Evolutionary conservation across 768 basidiomycete genomes (phyloP).

Genomic region (Hortiboletus campestris): DNA sequence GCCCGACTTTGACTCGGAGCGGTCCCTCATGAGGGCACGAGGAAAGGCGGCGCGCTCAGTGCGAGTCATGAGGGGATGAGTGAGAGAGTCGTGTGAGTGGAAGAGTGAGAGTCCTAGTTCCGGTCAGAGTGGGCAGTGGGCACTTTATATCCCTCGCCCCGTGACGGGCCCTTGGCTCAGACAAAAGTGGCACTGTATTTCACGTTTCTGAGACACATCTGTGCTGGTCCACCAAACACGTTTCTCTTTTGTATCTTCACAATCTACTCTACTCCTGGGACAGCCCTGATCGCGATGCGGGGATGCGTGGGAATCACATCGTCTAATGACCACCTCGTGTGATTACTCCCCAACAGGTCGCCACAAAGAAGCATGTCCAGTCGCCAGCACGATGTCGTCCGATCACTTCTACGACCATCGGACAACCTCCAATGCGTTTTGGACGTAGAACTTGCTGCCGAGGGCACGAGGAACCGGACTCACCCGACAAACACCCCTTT

Average conservation of each 20-base stretch:
- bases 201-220: background rate
- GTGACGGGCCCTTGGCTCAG: background rate
- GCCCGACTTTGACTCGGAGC: constrained; percentile 76
- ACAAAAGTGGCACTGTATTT: background rate
- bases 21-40: constrained; percentile 71
- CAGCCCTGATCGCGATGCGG: constrained; percentile 13
- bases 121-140: background rate
- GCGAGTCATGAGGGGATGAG: constrained; percentile 61
- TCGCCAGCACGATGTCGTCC: constrained; percentile 13
- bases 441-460: constrained; percentile 32
- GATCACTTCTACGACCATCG: constrained; percentile 36
- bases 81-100: background rate
- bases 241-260: background rate
- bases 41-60: constrained; percentile 72
- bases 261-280: background rate
- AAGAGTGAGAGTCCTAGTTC: background rate
- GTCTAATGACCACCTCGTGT: constrained; percentile 7
- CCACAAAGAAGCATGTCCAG: constrained; percentile 2
- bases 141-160: constrained; percentile 22
- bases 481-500: background rate
- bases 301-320: constrained; percentile 29
- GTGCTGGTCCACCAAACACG: background rate
- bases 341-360: background rate
- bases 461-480: constrained; percentile 2
- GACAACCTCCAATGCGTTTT: constrained; percentile 47